Conservation (phyloP, 2,329 filamentous ascomycete genomes). For the Metarhizium robertsii region DNA sequence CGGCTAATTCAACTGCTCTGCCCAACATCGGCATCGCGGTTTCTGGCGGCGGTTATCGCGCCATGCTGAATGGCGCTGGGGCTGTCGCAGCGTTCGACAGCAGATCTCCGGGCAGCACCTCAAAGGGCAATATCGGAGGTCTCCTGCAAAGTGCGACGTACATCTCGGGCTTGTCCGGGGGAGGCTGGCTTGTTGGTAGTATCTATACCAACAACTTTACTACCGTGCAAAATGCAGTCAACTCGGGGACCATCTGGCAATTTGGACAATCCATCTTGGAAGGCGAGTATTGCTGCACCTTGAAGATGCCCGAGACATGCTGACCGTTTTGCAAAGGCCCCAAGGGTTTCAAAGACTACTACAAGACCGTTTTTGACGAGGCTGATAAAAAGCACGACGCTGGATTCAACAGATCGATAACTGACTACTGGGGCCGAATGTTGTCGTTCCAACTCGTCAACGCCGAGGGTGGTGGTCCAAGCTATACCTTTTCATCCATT, state of each 20-base stretch:
- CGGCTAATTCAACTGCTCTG: slow-evolving; percentile 22
- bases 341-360: slow-evolving; percentile 27
- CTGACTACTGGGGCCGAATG: slow-evolving; percentile 82
- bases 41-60: slow-evolving; percentile 78
- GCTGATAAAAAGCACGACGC: slow-evolving; percentile 28
- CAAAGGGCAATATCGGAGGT: slow-evolving; percentile 63
- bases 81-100: slow-evolving; percentile 70
- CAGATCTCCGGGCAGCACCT: slow-evolving; percentile 42
- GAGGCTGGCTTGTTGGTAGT: slow-evolving; percentile 77
- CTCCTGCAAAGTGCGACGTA: slow-evolving; percentile 76
- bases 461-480: slow-evolving; percentile 60
- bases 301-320: not conserved
- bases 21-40: slow-evolving; percentile 63
- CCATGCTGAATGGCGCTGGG: slow-evolving; percentile 74
- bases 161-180: slow-evolving; percentile 70
- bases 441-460: slow-evolving; percentile 82
- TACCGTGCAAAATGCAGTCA: slow-evolving; percentile 33
- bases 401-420: slow-evolving; percentile 54
- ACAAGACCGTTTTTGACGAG: slow-evolving; percentile 23
- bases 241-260: slow-evolving; percentile 28
- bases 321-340: slow-evolving; percentile 16
- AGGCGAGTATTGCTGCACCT: slow-evolving; percentile 13
- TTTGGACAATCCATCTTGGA: slow-evolving; percentile 30
- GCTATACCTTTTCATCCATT: slow-evolving; percentile 71
- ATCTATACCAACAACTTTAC: slow-evolving; percentile 79